Percentiles rank a stretch among this genome's conserved stretches.
Evolutionary conservation across 2,329 filamentous ascomycete species (phyloP).

Genomic region (Penicillium occitanis): DNA sequence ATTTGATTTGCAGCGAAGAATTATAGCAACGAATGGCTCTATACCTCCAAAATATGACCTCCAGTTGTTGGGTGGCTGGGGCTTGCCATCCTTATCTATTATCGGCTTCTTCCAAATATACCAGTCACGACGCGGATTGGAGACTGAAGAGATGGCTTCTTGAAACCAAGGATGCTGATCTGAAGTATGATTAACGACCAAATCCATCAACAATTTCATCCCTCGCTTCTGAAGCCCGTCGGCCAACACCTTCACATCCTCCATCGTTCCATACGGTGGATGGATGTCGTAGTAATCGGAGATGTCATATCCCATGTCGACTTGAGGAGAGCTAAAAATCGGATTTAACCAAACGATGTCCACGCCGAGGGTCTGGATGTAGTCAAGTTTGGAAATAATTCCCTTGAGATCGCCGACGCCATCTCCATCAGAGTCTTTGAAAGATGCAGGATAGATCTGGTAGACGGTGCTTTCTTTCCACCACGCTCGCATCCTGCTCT

Average conservation of each 20-base stretch:
- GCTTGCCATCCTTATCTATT: constrained; percentile 51
- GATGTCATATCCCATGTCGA: constrained; percentile 60
- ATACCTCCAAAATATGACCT: constrained; percentile 46
- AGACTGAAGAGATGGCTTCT: constrained; percentile 61
- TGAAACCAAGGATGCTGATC: constrained; percentile 71
- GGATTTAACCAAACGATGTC: constrained; percentile 48
- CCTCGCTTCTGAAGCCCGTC: constrained; percentile 59
- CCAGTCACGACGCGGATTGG: constrained; percentile 67
- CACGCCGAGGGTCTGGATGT: constrained; percentile 30
- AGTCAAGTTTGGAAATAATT: constrained; percentile 33
- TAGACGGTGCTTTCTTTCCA: constrained; percentile 41
- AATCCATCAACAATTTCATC: constrained; percentile 71
- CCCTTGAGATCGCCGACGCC: constrained; percentile 37
- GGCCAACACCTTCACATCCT: constrained; percentile 65
- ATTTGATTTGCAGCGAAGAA: background rate
- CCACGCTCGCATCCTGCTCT: constrained; percentile 27
- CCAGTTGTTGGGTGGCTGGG: constrained; percentile 75
- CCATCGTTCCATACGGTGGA: constrained; percentile 58
- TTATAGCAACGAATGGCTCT: background rate
- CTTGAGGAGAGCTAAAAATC: constrained; percentile 49
- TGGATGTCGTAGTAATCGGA: constrained; percentile 51
- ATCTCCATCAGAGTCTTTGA: constrained; percentile 37
- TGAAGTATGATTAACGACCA: constrained; percentile 77
- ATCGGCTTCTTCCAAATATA: constrained; percentile 58
- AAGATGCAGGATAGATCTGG: constrained; percentile 35